Percentiles rank a stretch among this genome's conserved stretches.
Conservation (phyloP, 805 yeast species). For the Yarrowia alimentaria region DNA sequence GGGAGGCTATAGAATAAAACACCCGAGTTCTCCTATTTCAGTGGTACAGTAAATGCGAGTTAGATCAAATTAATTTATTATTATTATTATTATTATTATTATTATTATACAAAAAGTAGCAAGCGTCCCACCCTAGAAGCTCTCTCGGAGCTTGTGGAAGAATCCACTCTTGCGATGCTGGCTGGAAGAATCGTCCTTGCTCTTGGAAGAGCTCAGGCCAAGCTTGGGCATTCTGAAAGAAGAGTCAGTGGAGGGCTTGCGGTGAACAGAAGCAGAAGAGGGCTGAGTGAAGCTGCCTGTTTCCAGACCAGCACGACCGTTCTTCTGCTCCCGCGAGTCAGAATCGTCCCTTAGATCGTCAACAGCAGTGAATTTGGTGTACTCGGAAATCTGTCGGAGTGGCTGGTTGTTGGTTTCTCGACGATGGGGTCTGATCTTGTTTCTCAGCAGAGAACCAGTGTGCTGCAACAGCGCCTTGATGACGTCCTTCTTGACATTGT, state of each 20-base stretch:
- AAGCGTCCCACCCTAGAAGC: not conserved
- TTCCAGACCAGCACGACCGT: constrained; percentile 16
- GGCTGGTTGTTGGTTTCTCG: constrained; percentile 31
- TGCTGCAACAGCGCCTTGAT: constrained; percentile 43
- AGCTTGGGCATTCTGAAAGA: not conserved
- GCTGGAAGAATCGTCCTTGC: constrained; percentile 6
- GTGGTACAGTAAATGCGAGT: too few relatives aligned
- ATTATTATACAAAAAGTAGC: not conserved
- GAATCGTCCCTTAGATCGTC: constrained; percentile 31
- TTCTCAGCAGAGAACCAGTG: constrained; percentile 75
- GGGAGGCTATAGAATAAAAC: too few relatives aligned
- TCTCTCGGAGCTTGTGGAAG: constrained; percentile 16
- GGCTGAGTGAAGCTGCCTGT: constrained; percentile 21
- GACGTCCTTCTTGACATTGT: constrained; percentile 56
- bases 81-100: too few relatives aligned
- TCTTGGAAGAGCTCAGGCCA: not conserved
- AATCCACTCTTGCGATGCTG: constrained; percentile 23
- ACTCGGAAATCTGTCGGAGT: constrained; percentile 40
- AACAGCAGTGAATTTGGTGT: constrained; percentile 39
- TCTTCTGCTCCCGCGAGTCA: not conserved
- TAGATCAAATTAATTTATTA: too few relatives aligned
- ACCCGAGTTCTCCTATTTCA: too few relatives aligned
- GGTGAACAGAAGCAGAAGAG: constrained; percentile 28
- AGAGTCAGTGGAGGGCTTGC: constrained; percentile 24
- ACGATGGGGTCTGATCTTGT: constrained; percentile 55